Evolutionary conservation across 139 green algal species (phyloP).

Genomic region (Coelastrella sp.): DNA sequence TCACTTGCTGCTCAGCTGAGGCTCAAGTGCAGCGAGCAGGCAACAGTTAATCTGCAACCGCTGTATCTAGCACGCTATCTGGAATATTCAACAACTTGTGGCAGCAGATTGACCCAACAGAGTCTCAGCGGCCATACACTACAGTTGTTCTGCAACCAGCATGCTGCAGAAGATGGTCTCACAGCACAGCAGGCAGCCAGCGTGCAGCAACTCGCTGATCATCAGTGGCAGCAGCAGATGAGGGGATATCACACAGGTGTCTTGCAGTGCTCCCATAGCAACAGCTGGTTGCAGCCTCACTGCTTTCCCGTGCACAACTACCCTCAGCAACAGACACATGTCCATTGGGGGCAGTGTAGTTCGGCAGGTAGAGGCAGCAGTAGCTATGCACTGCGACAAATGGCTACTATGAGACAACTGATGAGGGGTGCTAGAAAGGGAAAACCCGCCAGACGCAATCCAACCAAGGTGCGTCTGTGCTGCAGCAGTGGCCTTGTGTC

Average conservation of each 20-base stretch:
- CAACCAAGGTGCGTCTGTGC: not conserved
- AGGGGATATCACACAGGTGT: too few species aligned
- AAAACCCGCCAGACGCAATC: slow-evolving; percentile 37
- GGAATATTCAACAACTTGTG: too few species aligned
- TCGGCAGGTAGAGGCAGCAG: not conserved
- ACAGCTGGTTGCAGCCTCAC: too few species aligned
- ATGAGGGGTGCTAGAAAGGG: not conserved
- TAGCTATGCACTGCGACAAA: not conserved
- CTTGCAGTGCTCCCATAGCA: too few species aligned
- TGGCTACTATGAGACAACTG: slow-evolving; percentile 31
- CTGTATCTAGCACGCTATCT: too few species aligned
- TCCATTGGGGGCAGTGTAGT: too few species aligned
- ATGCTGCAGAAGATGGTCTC: too few species aligned
- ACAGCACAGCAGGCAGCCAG: not conserved
- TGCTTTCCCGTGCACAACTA: not conserved
- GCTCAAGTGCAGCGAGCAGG: not conserved
- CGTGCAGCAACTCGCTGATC: not conserved
- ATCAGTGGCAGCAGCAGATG: not conserved
- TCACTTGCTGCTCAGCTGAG: too few species aligned
- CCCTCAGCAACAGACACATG: slow-evolving; percentile 10
- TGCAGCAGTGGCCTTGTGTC: not conserved
- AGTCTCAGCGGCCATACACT: too few species aligned
- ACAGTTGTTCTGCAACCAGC: too few species aligned
- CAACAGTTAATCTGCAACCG: too few species aligned
- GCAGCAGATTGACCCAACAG: too few species aligned